Evolutionary conservation across 495 filamentous ascomycete species (phyloP).

Genomic region (Aspergillus asperescens): DNA sequence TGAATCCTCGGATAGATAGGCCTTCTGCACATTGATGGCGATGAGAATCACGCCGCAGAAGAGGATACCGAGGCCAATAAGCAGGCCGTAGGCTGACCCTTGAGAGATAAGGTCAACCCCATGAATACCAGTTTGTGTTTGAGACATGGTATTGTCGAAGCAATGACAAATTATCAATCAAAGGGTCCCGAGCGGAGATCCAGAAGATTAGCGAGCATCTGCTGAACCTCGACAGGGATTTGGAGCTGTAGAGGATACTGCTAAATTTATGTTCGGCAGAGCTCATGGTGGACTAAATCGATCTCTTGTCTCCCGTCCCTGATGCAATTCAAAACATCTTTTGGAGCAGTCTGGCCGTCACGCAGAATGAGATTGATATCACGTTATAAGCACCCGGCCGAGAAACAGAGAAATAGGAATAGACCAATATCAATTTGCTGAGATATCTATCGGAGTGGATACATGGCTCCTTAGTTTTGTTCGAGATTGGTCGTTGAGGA

Average conservation of each 20-base stretch:
- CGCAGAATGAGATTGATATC: slow-evolving; percentile 26
- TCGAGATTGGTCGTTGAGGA: slow-evolving; percentile 9
- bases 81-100: slow-evolving; percentile 41
- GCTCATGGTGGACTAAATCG: background rate
- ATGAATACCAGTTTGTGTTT: background rate
- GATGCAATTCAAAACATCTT: slow-evolving; percentile 4
- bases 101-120: slow-evolving; percentile 29
- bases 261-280: background rate
- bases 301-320: background rate
- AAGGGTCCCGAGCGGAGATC: background rate
- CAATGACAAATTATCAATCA: background rate
- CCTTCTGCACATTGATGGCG: slow-evolving; percentile 38
- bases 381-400: slow-evolving; percentile 23
- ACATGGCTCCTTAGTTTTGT: background rate
- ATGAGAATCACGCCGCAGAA: slow-evolving; percentile 41
- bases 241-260: background rate
- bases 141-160: background rate
- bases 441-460: slow-evolving; percentile 4
- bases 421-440: background rate
- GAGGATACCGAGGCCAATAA: slow-evolving; percentile 38
- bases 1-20: slow-evolving; percentile 42
- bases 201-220: background rate
- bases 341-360: slow-evolving; percentile 17
- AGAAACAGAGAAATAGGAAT: slow-evolving; percentile 2
- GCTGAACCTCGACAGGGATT: background rate